phyloP scores from a whole-genome alignment of 2,329 filamentous ascomycete species.

The Mycosphaerelloides madeirae region DNA sequence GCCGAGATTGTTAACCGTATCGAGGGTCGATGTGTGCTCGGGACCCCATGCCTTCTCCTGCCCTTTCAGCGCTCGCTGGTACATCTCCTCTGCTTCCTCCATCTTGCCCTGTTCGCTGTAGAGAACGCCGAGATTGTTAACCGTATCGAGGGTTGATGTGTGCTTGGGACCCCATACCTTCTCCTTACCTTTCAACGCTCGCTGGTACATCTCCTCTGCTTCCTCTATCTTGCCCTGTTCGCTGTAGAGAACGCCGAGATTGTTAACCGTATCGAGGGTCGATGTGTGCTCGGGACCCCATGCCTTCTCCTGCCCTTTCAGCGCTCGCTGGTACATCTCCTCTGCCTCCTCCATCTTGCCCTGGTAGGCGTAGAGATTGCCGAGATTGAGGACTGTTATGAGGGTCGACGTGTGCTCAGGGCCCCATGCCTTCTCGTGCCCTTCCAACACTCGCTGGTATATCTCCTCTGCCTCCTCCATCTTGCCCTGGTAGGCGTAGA shows the following conservation, averaged over 20 bases:
- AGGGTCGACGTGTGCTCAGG: not conserved
- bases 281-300: too few species aligned
- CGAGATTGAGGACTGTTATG: too few species aligned
- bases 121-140: not conserved
- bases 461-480: too few species aligned
- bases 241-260: too few species aligned
- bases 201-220: too few species aligned
- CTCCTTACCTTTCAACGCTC: too few species aligned
- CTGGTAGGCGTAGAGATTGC: not conserved
- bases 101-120: not conserved
- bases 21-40: not conserved
- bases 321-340: too few species aligned
- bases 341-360: not conserved
- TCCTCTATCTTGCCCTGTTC: too few species aligned
- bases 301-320: not conserved
- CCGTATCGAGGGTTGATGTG: too few species aligned
- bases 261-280: too few species aligned
- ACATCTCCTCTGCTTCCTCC: not conserved
- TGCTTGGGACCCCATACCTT: too few species aligned
- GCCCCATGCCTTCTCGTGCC: not conserved
- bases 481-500: too few species aligned
- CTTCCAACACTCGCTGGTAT: not conserved
- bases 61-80: not conserved
- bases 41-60: not conserved
- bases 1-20: not conserved